Conservation (phyloP, 2,329 filamentous ascomycete genomes). For the Mycosphaerella sp. region DNA sequence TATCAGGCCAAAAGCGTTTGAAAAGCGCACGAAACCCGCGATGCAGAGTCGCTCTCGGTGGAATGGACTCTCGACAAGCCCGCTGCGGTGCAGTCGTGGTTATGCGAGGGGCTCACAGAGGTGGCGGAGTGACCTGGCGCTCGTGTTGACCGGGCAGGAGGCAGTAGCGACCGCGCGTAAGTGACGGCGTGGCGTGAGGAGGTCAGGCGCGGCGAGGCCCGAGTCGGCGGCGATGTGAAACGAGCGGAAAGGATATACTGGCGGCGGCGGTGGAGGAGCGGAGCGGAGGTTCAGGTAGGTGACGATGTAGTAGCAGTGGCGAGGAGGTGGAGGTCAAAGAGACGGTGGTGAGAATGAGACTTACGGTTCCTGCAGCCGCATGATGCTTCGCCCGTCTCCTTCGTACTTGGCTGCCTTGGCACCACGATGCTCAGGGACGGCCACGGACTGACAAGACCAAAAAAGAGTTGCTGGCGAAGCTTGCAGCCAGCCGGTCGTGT, state of each 20-base stretch:
- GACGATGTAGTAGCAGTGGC: not conserved
- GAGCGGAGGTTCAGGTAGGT: not conserved
- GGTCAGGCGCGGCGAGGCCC: too few species aligned
- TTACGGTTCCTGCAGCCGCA: not conserved
- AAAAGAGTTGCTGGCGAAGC: too few species aligned
- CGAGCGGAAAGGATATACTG: not conserved
- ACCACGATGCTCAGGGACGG: not conserved
- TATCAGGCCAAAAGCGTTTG: not conserved
- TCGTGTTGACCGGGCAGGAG: not conserved
- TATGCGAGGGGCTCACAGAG: constrained; percentile 5
- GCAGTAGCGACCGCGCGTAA: not conserved
- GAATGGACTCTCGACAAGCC: not conserved
- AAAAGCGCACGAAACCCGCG: not conserved
- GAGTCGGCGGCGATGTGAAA: not conserved
- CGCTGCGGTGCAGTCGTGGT: not conserved
- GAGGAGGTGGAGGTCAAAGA: not conserved
- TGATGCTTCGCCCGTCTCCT: constrained; percentile 1
- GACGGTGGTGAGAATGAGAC: not conserved
- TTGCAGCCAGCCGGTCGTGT: too few species aligned
- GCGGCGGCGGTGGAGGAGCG: not conserved
- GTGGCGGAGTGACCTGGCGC: constrained; percentile 10
- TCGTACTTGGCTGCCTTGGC: not conserved
- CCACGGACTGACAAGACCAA: too few species aligned
- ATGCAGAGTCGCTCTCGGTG: not conserved
- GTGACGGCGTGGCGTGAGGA: not conserved